Base-by-base conservation (phyloP, 768 basidiomycete species). In the Leccinum arenicola region DNA sequence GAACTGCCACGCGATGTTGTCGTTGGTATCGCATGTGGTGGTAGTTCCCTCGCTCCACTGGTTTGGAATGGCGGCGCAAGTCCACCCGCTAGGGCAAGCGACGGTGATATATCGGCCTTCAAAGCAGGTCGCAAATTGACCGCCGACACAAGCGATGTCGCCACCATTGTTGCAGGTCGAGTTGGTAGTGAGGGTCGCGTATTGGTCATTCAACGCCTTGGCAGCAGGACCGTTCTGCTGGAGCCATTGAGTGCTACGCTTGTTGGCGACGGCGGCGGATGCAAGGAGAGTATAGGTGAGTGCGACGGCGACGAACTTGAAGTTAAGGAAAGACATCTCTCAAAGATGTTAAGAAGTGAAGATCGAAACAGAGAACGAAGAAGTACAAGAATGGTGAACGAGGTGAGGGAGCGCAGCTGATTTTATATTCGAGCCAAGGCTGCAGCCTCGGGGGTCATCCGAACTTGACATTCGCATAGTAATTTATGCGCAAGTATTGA, bases 151-250 rank as follows among this genome's bases (percentile, higher is more conserved):
- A n/a, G 62, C 64, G 17, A 31, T 5, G 14, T 69, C 60, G 7
- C 63, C 68, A 15, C 59, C 58, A 27, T 58, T 33, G 61, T 8
- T 63, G 27, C 68, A 69, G 5, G 65, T 2, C 5, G 68, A 65
- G 55, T 8, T 62, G 48, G 57, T 6, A 1, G 63, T 65, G 36
- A 69, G 48, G 2, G 50, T 21, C 2, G n/a, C 21, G 27, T 69
- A 69, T 40, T 69, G 56, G 21, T 63, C 65, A 33, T 69, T 69
- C 52, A 69, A 51, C 11, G 61, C 63, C 40, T 69, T 61, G 4
- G 68, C 68, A 49, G 65, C 65, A 50, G 65, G 65, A 1, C 65
- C 68, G n/a, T 69, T 69, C 29, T 69, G 58, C 54, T 69, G 68
- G 8, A 69, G 61, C 59, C 57, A 69, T 47, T 64, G 36, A 19